phyloP scores from a whole-genome alignment of 2,329 filamentous ascomycete genomes.

The Neonectria ditissima region DNA sequence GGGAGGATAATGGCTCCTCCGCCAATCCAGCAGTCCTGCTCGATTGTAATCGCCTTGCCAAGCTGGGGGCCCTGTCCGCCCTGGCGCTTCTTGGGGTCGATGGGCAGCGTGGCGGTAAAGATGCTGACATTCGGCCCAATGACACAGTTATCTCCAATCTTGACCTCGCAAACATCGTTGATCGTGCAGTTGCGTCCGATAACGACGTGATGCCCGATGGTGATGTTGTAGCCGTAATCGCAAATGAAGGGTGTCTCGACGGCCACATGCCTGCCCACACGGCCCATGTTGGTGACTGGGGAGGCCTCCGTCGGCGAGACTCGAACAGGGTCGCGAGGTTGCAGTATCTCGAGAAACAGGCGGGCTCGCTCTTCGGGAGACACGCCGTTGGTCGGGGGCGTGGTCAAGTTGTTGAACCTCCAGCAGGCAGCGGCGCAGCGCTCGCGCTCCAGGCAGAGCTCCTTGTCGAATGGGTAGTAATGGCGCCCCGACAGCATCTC shows the following conservation, averaged over 20 bases:
- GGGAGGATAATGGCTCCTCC: conserved; percentile 82
- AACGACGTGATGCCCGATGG: conserved; percentile 84
- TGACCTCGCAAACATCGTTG: conserved; percentile 86
- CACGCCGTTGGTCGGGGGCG: conserved; percentile 78
- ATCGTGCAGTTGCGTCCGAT: conserved; percentile 88
- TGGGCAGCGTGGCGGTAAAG: conserved; percentile 78
- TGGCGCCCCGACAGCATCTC: conserved; percentile 86
- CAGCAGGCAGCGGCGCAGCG: conserved; percentile 84
- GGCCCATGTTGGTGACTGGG: conserved; percentile 66
- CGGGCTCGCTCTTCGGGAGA: conserved; percentile 75
- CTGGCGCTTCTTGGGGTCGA: conserved; percentile 78
- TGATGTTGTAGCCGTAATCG: conserved; percentile 96
- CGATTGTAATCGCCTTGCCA: conserved; percentile 80
- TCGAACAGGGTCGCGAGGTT: conserved; percentile 68
- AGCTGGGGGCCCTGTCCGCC: conserved; percentile 79
- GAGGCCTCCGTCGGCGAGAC: conserved; percentile 67
- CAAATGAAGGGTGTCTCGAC: conserved; percentile 92
- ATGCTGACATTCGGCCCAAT: conserved; percentile 90
- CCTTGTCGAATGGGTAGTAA: conserved; percentile 83
- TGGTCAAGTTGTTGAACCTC: conserved; percentile 83
- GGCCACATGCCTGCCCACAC: conserved; percentile 78
- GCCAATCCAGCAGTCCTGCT: conserved; percentile 87
- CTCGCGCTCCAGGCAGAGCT: conserved; percentile 85
- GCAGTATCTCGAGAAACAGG: conserved; percentile 78
- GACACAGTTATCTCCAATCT: conserved; percentile 81